Percentiles rank a stretch among this genome's conserved stretches.
These are phyloP conservation scores for Zanthoxylum bungeanum DNA, from an alignment of 345 rosid genomes.

Conservation along the genomic window DNA sequence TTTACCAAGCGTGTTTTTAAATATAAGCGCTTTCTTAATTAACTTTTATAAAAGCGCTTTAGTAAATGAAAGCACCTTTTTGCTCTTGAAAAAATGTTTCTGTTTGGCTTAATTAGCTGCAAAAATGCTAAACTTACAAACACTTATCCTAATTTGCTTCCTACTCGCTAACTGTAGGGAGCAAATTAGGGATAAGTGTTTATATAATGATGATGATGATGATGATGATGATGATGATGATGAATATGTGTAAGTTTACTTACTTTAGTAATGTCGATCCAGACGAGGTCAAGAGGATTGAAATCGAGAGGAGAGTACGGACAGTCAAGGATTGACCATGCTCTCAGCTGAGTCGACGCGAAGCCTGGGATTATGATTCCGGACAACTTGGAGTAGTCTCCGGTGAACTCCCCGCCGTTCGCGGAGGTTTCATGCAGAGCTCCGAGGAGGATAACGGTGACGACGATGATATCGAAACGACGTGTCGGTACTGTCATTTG, in stretches of 20 bases:
- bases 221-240: too few species aligned
- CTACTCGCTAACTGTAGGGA: too few species aligned
- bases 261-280: constrained; percentile 97
- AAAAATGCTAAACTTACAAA: too few species aligned
- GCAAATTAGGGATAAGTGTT: too few species aligned
- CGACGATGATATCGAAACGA: constrained; percentile 14
- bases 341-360: constrained; percentile 96
- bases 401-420: too few species aligned
- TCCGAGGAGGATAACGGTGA: constrained; percentile 21
- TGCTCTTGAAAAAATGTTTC: too few species aligned
- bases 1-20: neutral
- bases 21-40: neutral
- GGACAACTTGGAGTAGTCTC: constrained; percentile 72
- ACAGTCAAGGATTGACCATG: constrained; percentile 98
- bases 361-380: constrained; percentile 98
- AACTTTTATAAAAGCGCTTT: too few species aligned
- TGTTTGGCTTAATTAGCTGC: too few species aligned
- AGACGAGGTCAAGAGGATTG: constrained; percentile 96
- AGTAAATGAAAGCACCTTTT: too few species aligned
- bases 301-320: constrained; percentile 95
- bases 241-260: too few species aligned
- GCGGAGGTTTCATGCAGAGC: constrained; percentile 4
- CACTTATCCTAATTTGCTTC: too few species aligned
- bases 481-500: constrained; percentile 24
- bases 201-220: too few species aligned